Percentiles rank a stretch among this genome's conserved stretches.
These are phyloP conservation scores for Xylariales sp. DNA, from an alignment of 2,329 filamentous ascomycete species.

Conservation along the genomic window DNA sequence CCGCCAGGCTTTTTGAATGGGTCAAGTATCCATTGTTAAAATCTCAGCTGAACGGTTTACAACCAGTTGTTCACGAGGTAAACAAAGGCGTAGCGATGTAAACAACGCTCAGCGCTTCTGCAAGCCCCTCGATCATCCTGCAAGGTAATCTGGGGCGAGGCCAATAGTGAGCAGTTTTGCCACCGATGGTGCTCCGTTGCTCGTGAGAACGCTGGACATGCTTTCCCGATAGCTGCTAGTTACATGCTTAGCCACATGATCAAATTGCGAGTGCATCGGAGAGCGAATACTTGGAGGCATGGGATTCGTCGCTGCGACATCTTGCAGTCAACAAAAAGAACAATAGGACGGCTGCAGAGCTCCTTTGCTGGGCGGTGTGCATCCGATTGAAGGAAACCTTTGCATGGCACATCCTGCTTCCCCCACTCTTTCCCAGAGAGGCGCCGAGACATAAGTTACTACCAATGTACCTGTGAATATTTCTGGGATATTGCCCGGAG, in stretches of 20 bases:
- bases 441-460: slow-evolving; percentile 5
- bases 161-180: slow-evolving; percentile 1
- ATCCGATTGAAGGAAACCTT: too few species aligned
- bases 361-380: too few species aligned
- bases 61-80: too few species aligned
- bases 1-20: too few species aligned
- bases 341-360: neutral
- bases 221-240: slow-evolving; percentile 3
- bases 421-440: neutral
- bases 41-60: too few species aligned
- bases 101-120: slow-evolving; percentile 3
- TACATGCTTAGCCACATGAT: slow-evolving; percentile 7
- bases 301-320: slow-evolving; percentile 4
- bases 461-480: too few species aligned
- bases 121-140: neutral
- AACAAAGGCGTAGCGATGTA: too few species aligned
- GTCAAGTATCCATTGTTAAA: too few species aligned
- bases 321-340: neutral
- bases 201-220: neutral
- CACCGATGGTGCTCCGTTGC: neutral
- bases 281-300: slow-evolving; percentile 3
- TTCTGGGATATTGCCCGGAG: too few species aligned
- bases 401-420: too few species aligned
- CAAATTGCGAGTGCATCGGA: slow-evolving; percentile 2
- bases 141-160: slow-evolving; percentile 1